phyloP scores from a whole-genome alignment of 495 filamentous ascomycete genomes.

The Jackrogersella minutella region DNA sequence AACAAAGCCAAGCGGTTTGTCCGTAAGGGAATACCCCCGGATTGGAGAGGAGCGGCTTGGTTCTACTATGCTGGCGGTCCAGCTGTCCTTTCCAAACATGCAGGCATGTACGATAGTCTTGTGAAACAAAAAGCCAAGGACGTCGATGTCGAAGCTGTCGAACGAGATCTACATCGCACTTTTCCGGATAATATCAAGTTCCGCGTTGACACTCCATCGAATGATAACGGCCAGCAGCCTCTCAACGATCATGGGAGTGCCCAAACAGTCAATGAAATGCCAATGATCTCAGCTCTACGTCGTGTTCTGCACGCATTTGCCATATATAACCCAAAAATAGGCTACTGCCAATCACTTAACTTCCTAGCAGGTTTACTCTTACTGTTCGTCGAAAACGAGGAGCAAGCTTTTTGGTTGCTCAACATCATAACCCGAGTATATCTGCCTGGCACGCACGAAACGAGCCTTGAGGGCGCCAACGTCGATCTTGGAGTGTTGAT shows the following conservation, averaged over 20 bases:
- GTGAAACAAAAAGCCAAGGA: conserved; percentile 68
- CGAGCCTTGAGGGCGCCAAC: conserved; percentile 90
- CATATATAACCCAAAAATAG: conserved; percentile 85
- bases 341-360: conserved; percentile 97
- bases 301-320: conserved; percentile 90
- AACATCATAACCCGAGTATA: conserved; percentile 89
- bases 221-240: conserved; percentile 45
- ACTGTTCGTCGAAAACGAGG: conserved; percentile 84
- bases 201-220: conserved; percentile 32
- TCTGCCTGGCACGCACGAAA: conserved; percentile 90
- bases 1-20: conserved; percentile 87
- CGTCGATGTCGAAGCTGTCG: conserved; percentile 87
- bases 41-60: conserved; percentile 93
- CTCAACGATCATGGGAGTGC: conserved; percentile 22
- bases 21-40: conserved; percentile 93
- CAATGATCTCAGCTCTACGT: conserved; percentile 80
- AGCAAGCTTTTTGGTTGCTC: conserved; percentile 93
- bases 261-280: conserved; percentile 66
- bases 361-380: conserved; percentile 96
- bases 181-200: conserved; percentile 96
- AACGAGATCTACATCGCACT: conserved; percentile 92
- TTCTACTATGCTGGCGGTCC: conserved; percentile 97
- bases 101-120: conserved; percentile 75
- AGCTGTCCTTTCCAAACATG: conserved; percentile 73
- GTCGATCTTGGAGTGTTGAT: conserved; percentile 95